Conservation (phyloP, 1,284 basidiomycete genomes). For the Sanguinoderma infundibulare region DNA sequence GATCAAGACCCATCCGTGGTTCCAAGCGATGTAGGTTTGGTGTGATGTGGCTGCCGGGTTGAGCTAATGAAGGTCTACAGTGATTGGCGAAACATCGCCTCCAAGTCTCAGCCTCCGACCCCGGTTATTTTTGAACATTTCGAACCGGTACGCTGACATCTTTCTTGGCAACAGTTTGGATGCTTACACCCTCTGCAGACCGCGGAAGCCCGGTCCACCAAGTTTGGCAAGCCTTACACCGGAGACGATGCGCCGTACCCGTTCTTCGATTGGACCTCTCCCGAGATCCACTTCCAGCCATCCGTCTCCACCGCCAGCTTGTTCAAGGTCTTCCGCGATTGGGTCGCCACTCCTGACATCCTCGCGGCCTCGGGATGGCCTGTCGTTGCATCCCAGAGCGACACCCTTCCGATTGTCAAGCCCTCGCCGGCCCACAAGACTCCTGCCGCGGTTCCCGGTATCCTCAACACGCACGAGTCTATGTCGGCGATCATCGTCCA, state of each 20-base stretch:
- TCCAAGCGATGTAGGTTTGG: too few species aligned
- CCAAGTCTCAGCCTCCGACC: too few species aligned
- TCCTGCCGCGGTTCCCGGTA: neutral
- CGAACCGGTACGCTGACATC: conserved; percentile 8
- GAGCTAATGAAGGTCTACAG: too few species aligned
- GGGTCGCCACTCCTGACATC: neutral
- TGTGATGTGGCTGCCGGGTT: too few species aligned
- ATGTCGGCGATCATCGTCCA: neutral
- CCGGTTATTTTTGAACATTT: too few species aligned
- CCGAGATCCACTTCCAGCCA: conserved; percentile 1
- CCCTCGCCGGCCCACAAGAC: neutral
- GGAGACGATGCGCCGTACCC: neutral
- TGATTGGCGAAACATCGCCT: too few species aligned
- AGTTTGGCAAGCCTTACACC: conserved; percentile 3
- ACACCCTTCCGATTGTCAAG: neutral
- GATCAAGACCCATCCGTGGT: too few species aligned
- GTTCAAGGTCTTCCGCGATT: neutral
- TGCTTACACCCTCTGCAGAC: neutral
- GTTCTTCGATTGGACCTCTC: conserved; percentile 13
- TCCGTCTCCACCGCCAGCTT: neutral
- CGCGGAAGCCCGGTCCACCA: neutral
- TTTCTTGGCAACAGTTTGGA: too few species aligned
- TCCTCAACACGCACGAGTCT: neutral
- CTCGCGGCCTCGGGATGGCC: neutral
- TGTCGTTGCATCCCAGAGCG: neutral